Conservation (phyloP, 768 basidiomycete species). For the Termitomyces bulborhizus region DNA sequence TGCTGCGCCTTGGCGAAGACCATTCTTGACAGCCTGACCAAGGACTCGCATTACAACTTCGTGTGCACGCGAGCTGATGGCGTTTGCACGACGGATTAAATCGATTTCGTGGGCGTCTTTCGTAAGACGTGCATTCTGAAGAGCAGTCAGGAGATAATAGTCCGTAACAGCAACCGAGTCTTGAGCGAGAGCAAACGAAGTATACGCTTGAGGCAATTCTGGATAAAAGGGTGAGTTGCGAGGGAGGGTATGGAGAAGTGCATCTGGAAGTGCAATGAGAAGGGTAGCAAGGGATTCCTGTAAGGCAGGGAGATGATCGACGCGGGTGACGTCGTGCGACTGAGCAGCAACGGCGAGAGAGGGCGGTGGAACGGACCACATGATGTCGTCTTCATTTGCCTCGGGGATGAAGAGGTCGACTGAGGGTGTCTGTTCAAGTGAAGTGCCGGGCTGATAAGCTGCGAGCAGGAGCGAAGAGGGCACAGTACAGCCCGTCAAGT, state of each 20-base stretch:
- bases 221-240: slow-evolving; percentile 47
- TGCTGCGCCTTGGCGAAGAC: slow-evolving; percentile 38
- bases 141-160: slow-evolving; percentile 62
- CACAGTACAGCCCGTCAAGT: slow-evolving; percentile 74
- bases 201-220: slow-evolving; percentile 34
- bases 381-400: slow-evolving; percentile 61
- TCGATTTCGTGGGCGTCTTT: slow-evolving; percentile 74
- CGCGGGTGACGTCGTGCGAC: slow-evolving; percentile 54
- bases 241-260: slow-evolving; percentile 64
- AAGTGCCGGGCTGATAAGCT: slow-evolving; percentile 39
- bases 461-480: slow-evolving; percentile 67
- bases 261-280: slow-evolving; percentile 42
- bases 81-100: slow-evolving; percentile 72
- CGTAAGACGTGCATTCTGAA: slow-evolving; percentile 76
- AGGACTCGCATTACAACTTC: slow-evolving; percentile 90
- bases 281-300: slow-evolving; percentile 38
- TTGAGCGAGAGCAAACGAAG: slow-evolving; percentile 26
- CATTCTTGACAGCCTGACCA: slow-evolving; percentile 61
- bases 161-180: slow-evolving; percentile 40
- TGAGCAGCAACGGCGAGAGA: slow-evolving; percentile 44
- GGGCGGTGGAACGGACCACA: slow-evolving; percentile 88
- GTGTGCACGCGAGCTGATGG: slow-evolving; percentile 85
- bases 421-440: slow-evolving; percentile 27
- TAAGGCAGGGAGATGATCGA: slow-evolving; percentile 46
- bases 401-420: slow-evolving; percentile 76